Conservation (phyloP, 2,329 filamentous ascomycete species). For the Kalaharituber pfeilii region DNA sequence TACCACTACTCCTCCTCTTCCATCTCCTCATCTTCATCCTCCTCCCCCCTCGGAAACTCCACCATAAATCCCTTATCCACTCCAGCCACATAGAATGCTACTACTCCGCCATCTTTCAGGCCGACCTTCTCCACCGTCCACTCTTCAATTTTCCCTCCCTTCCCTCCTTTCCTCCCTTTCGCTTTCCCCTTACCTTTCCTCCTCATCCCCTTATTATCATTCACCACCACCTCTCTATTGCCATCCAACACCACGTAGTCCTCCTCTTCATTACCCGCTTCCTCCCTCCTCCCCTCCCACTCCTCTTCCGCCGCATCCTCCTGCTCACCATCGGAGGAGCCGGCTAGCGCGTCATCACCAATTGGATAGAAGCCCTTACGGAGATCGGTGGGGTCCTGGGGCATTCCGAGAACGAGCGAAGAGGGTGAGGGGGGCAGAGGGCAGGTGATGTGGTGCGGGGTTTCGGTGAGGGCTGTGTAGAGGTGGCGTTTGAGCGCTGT, state of each 20-base stretch:
- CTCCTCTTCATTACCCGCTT: not conserved
- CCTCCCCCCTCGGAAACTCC: not conserved
- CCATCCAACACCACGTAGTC: not conserved
- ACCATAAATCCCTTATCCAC: not conserved
- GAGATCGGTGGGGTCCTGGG: not conserved
- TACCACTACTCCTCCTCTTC: not conserved
- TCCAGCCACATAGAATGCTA: not conserved
- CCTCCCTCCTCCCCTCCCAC: not conserved
- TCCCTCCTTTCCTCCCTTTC: not conserved
- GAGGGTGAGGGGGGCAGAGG: not conserved
- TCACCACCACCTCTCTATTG: not conserved
- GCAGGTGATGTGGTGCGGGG: not conserved
- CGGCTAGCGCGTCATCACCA: not conserved
- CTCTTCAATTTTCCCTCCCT: too few relatives aligned
- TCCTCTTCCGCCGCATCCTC: not conserved
- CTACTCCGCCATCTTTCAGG: not conserved
- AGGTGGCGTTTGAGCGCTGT: not conserved
- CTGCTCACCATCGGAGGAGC: too few relatives aligned
- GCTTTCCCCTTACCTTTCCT: not conserved
- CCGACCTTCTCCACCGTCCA: not conserved
- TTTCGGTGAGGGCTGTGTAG: not conserved
- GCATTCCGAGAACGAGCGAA: not conserved
- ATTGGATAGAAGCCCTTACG: not conserved
- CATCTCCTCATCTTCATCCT: not conserved
- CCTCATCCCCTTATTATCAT: not conserved